A percentile compares a stretch with the other conserved stretches of the same genome.
Evolutionary conservation across 2,329 filamentous ascomycete species (phyloP).

Genomic region (Aspergillus japonicus): DNA sequence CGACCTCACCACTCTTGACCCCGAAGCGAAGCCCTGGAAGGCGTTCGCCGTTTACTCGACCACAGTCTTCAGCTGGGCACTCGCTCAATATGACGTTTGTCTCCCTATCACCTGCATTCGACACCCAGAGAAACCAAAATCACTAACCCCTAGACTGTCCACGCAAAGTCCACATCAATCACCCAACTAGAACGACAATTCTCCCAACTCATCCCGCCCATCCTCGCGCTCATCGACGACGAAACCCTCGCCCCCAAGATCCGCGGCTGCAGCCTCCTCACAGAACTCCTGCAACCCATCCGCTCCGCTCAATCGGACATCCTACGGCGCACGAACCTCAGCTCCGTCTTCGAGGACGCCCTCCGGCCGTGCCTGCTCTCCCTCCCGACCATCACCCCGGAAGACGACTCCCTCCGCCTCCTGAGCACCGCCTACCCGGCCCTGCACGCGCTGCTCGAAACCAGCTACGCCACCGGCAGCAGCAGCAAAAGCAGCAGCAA

Average conservation of each 20-base stretch:
- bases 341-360: constrained; percentile 47
- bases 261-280: constrained; percentile 39
- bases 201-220: constrained; percentile 44
- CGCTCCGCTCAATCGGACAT: constrained; percentile 39
- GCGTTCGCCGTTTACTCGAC: constrained; percentile 35
- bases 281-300: constrained; percentile 36
- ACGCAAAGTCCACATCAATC: constrained; percentile 25
- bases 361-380: constrained; percentile 66
- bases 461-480: constrained; percentile 34
- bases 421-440: constrained; percentile 66
- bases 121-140: not conserved
- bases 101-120: too few relatives aligned
- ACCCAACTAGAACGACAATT: constrained; percentile 43
- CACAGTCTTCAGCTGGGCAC: constrained; percentile 37
- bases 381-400: constrained; percentile 74
- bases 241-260: constrained; percentile 34
- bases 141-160: constrained; percentile 8
- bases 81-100: constrained; percentile 38
- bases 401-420: constrained; percentile 65
- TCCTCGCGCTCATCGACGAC: constrained; percentile 47
- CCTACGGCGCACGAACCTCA: constrained; percentile 43
- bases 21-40: constrained; percentile 42
- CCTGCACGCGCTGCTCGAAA: constrained; percentile 57
- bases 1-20: constrained; percentile 36
- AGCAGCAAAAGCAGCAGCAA: not conserved